Evolutionary conservation across 2,329 filamentous ascomycete species (phyloP), one percentile per base, ranked within the genome.

Genomic region (Endothia cerciana): DNA sequence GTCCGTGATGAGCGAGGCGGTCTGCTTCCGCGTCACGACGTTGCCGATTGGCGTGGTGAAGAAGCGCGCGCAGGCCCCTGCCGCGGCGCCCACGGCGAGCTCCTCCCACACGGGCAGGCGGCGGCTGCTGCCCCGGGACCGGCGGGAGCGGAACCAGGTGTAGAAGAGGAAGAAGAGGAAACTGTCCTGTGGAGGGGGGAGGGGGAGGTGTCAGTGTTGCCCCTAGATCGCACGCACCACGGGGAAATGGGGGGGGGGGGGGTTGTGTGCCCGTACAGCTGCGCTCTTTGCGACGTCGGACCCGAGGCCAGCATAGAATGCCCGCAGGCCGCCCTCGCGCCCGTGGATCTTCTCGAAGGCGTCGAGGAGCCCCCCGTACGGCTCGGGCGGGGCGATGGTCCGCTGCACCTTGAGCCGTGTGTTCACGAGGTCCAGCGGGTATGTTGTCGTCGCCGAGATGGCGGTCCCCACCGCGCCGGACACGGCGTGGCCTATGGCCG

Each of bases 21-120:
- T 92, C 78, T 97, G 92, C 77, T 93, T 92, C 57, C 92, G 82
- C 1, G 92, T 92, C 3, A 96, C 91, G 33, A 97, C 87, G 72
- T 94, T 95, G 59, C 91, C 86, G 30, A 96, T 84, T 0, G 93
- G 93, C 6, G 91, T 93, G 0, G 92, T 95, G 70, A 93, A 85
- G 59, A 91, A 79, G 73, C 91, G 91, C 1, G 91, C 87, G 70
- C 90, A 87, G 0, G 91, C 90, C 7, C 93, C 92, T 0, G 93
- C 91, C 0, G 90, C 74, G 36, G 91, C 84, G 7, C 92, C 92
- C 15, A 94, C 85, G 8, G 85, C 84, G 41, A 97, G 82, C 76
- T 97, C 92, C 72, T 93, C 90, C 28, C 90, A 66, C 0, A 89
- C 83, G 2, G 85, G 85, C 1, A 95, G 79, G 69, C 77, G 70